Conservation (phyloP, 768 basidiomycete species). For the Suillus discolor region DNA sequence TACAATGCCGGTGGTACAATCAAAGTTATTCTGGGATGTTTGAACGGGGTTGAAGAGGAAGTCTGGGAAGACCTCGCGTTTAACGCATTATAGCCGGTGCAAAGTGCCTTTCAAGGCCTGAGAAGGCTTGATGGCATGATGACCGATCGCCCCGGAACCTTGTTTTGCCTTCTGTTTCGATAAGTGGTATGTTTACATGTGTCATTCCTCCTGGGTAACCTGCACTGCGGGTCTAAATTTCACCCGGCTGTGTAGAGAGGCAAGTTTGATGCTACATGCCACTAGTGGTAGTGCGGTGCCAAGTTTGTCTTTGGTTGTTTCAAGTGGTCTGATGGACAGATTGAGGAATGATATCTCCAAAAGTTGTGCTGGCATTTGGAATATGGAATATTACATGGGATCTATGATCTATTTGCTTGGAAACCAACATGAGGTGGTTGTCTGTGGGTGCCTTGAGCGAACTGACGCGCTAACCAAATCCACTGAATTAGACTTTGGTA, state of each 20-base stretch:
- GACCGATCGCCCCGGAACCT: conserved; percentile 32
- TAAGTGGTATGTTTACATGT: conserved; percentile 3
- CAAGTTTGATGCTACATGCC: not conserved
- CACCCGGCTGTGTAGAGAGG: conserved; percentile 3
- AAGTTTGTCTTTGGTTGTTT: conserved; percentile 19
- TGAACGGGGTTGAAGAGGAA: conserved; percentile 17
- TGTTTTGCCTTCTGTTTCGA: conserved; percentile 19
- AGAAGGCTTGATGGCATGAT: conserved; percentile 17
- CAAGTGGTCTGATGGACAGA: conserved; percentile 6
- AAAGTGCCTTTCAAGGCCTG: conserved; percentile 16
- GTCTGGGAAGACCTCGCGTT: conserved; percentile 20
- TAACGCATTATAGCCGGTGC: conserved; percentile 24
- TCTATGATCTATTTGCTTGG: not conserved
- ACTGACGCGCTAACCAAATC: conserved; percentile 10
- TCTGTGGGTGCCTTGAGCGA: conserved; percentile 13
- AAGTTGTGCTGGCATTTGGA: not conserved
- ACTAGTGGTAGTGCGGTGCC: not conserved
- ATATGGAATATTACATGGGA: conserved; percentile 7
- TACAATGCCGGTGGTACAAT: conserved; percentile 16
- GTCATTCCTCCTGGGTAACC: conserved; percentile 10
- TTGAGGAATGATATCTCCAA: conserved; percentile 20
- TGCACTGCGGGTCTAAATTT: conserved; percentile 3
- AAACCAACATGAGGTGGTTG: not conserved
- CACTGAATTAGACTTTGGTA: conserved; percentile 7
- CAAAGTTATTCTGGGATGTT: conserved; percentile 27